phyloP scores from a whole-genome alignment of 345 rosid genomes.

The Viola odorata region DNA sequence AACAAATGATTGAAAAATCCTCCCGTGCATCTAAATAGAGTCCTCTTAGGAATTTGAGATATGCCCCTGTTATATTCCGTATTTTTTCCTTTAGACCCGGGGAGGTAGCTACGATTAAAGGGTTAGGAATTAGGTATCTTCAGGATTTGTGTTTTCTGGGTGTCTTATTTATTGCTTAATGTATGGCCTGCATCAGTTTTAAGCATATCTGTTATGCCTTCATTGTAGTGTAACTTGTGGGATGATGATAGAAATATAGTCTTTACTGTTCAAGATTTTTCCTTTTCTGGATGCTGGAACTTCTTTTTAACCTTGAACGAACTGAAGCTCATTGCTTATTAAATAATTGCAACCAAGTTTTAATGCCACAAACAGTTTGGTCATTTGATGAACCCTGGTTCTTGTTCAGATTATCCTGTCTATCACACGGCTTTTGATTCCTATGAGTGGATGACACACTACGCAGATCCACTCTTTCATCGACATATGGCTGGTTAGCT shows the following conservation, averaged over 20 bases:
- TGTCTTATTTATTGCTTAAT: too few species aligned
- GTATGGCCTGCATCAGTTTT: too few species aligned
- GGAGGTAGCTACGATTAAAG: neutral
- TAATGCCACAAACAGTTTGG: neutral
- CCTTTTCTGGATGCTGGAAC: too few species aligned
- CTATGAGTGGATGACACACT: slow-evolving; percentile 66
- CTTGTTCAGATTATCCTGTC: slow-evolving; percentile 70
- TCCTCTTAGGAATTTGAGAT: neutral
- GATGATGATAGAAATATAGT: too few species aligned
- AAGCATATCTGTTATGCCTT: too few species aligned
- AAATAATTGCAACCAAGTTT: neutral
- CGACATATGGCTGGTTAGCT: slow-evolving; percentile 85
- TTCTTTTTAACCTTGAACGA: too few species aligned
- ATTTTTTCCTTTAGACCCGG: neutral
- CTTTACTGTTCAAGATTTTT: too few species aligned
- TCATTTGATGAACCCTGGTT: neutral
- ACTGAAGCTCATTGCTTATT: too few species aligned
- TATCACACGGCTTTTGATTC: slow-evolving; percentile 93
- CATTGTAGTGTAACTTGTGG: too few species aligned
- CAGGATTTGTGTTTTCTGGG: neutral
- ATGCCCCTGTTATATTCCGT: neutral
- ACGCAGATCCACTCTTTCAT: slow-evolving; percentile 72
- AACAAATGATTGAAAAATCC: neutral
- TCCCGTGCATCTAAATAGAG: neutral
- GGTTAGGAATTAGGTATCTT: neutral